phyloP scores from a whole-genome alignment of 345 rosid species.

The Chamaenerion angustifolium region DNA sequence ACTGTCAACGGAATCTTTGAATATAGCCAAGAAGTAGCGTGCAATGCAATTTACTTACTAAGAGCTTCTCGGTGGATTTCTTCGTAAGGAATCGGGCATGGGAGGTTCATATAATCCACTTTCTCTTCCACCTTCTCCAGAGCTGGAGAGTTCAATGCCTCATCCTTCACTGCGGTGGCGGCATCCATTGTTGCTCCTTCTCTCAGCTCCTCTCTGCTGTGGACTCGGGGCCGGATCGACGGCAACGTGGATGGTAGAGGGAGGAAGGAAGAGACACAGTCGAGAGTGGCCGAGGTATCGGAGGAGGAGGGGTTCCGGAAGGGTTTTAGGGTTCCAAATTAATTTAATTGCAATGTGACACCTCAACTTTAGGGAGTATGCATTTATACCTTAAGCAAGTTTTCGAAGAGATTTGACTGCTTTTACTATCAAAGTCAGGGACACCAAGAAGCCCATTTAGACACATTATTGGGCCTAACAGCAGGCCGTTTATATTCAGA shows the following conservation, averaged over 20 bases:
- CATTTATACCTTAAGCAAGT: no score
- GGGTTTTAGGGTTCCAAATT: constrained; percentile 9
- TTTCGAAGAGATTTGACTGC: no score
- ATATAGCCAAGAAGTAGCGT: not conserved
- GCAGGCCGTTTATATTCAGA: no score
- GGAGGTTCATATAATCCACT: constrained; percentile 61
- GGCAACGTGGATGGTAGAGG: not conserved
- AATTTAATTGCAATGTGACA: no score
- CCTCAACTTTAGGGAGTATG: no score
- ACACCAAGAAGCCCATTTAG: no score
- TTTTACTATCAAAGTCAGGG: no score
- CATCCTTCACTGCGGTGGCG: not conserved
- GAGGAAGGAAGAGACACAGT: constrained; percentile 1
- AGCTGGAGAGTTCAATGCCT: constrained; percentile 2
- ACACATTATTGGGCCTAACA: no score
- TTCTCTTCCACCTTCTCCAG: constrained; percentile 26
- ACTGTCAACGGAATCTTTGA: not conserved
- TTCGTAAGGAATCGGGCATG: constrained; percentile 85
- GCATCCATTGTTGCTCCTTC: constrained; percentile 1
- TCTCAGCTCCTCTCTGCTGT: constrained; percentile 6
- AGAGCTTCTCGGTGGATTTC: constrained; percentile 90
- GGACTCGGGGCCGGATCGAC: not conserved
- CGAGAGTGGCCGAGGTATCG: constrained; percentile 1
- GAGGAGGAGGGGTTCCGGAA: constrained; percentile 9
- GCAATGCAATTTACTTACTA: constrained; percentile 32